Percentiles rank a stretch among this genome's conserved stretches.
Evolutionary conservation across 176 grass and related monocot species (phyloP).

Genomic region (Oryza meridionalis): DNA sequence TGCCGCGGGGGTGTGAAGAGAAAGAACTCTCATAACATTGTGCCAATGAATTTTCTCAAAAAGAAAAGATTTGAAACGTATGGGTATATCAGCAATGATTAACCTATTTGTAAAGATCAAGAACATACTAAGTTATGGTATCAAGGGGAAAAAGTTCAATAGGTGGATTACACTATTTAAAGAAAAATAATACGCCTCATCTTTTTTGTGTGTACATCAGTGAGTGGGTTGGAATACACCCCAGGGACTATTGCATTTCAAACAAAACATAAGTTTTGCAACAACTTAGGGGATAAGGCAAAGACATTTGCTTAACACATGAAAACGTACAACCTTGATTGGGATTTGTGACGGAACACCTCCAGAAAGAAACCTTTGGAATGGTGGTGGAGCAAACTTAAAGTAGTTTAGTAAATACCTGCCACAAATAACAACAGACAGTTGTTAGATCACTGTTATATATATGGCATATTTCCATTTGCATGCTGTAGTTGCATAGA

Average conservation of each 20-base stretch:
- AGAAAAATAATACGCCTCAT: background rate
- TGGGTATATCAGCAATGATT: background rate
- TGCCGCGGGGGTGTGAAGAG: background rate
- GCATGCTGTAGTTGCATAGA: background rate
- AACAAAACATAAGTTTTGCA: background rate
- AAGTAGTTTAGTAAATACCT: conserved; percentile 77
- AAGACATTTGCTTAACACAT: conserved; percentile 21
- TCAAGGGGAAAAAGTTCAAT: background rate
- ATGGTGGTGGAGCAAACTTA: conserved; percentile 80
- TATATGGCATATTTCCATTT: conserved; percentile 10
- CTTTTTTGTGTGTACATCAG: background rate
- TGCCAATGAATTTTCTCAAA: conserved; percentile 3
- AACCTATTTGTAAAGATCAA: background rate
- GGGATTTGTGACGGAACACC: conserved; percentile 33
- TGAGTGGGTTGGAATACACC: background rate
- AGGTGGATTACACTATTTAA: background rate
- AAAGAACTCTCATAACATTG: background rate
- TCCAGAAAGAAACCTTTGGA: conserved; percentile 53
- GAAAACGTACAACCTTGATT: conserved; percentile 61
- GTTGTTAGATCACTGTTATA: conserved; percentile 6
- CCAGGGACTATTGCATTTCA: background rate
- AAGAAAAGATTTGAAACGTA: background rate
- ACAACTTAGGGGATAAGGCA: conserved; percentile 4
- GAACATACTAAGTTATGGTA: background rate
- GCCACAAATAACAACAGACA: conserved; percentile 37